Evolutionary conservation across 75 land plant species (phyloP), one percentile per base, ranked within the genome.

Genomic region (Gnetum montanum): DNA sequence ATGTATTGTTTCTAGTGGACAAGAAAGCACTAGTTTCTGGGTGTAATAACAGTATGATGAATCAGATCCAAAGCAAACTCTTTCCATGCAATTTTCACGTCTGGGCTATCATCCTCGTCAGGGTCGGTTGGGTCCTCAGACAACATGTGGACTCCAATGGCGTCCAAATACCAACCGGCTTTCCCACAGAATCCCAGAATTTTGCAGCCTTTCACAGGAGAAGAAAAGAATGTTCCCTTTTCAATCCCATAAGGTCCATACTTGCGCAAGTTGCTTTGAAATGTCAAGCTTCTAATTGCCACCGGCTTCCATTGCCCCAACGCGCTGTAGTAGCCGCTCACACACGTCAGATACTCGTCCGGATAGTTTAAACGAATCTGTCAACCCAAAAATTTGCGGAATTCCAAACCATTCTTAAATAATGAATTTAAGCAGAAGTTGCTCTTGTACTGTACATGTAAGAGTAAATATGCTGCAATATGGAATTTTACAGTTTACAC

Each of bases 161-260:
- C 57, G 44, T 70, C 77, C 8, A 79, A 34, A 43, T 31, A 79
- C 77, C 70, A 70, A 4, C 82, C 76, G 24, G 41, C 16, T 49
- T 18, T n/a, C n/a, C 59, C 59, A 43, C 27, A 50, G 12, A 38
- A 57, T 0, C 82, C 82, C 10, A 75, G 64, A 41, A 79, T 67
- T 36, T 75, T 75, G 13, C 82, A 78, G 16, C 68, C 73, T 8
- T 61, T 70, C 7, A 46, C 60, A 3, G 66, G 36, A 27, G 67
- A 70, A 34, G 71, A 58, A 59, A 79, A 79, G 59, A 19, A 67
- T 12, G 65, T 70, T 10, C 78, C 82, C 0, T 58, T 1, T 41
- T 79, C 82, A 31, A 59, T 68, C 1, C 82, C 82, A 60, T 43
- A 79, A 10, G 82, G 82, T 33, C 78, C 82, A 36, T 57, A 70